Base-by-base conservation (phyloP, 768 basidiomycete genomes). In the Daedaleopsis sinensis region DNA sequence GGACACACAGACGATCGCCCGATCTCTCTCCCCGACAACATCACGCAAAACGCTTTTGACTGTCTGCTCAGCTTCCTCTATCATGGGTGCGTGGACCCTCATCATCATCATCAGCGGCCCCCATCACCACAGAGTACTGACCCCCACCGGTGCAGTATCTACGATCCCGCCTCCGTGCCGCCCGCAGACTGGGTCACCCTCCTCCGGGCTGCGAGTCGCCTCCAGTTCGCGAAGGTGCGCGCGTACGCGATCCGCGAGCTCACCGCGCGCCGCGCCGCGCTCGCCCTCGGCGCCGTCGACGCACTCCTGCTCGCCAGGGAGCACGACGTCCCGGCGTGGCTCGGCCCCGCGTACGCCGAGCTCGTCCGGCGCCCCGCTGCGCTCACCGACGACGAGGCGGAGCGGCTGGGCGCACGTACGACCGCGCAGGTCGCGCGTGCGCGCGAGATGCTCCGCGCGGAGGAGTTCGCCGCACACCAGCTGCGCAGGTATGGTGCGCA, bases 41-140 rank as follows among this genome's bases (percentile, higher is more conserved):
- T 78, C 7, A 69, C 65, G 1, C 58, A 64, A 4, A 21, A 56
- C 0, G 76, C 77, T 35, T 79, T 80, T 49, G 78, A 79, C 57
- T 56, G 63, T 15, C 67, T 80, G 8, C 66, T 79, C 15, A 68
- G 76, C 19, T 79, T 76, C 62, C 72, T 80, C 23, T 79, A 80
- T 57, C 51, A 68, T 4, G 68, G 75, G 80, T 79, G 57, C 44
- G 76, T 64, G n/a, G 12, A 1, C 9, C n/a, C n/a, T 3, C 18
- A 42, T 36, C 10, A 10, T 13, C 39, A 42, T 32, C 27, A 32
- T 7, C 27, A 32, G 7, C 27, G 7, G 27, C 27, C 27, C 27
- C 7, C 27, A 32, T 32, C 27, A 32, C 7, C 27, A 32, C n/a
- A n/a, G n/a, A n/a, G 13, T 48, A 13, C 37, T 42, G 39, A 42